Evolutionary conservation across 1,284 basidiomycete species (phyloP), one percentile per base, ranked within the genome.

Genomic region (Phlebopus sp.): DNA sequence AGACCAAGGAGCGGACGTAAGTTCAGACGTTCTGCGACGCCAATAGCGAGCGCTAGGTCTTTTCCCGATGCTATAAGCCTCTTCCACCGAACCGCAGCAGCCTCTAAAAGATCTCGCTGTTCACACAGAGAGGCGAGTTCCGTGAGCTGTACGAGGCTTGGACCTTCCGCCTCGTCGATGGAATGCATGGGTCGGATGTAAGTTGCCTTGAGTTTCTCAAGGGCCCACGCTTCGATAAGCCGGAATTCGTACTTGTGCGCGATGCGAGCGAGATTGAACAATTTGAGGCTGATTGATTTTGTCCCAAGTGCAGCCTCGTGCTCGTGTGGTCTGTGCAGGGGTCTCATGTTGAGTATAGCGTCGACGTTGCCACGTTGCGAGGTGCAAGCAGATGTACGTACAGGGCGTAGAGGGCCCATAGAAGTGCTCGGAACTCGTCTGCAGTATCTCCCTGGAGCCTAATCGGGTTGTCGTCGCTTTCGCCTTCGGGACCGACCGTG

Each of bases 161-260:
- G 63, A 3, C 62, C 66, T 11, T 68, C 66, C 1, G 58, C 49
- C 10, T 67, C 64, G 5, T 64, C 65, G 5, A 54, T 51, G 46
- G 63, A 50, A 18, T 68, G 66, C 34, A 37, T 44, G 2, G 70
- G 63, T 17, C 63, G 68, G 21, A 63, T 65, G 59, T 70, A 72
- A 55, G 62, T 70, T 42, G 56, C 55, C 57, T 69, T 67, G 41
- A 79, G 66, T 15, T 72, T 74, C 37, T 62, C 54, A 42, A 79
- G 63, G 0, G 75, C 72, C 78, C 78, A 79, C 32, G 51, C 59
- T 57, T 78, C 75, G 45, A 75, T 71, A n/a, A 69, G 70, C 23
- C 73, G 68, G 59, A 78, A 79, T 47, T 76, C 74, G 58, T 80
- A 79, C 49, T 80, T 79, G 64, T 80, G 77, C 4, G 77, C 71